Evolutionary conservation across 2,329 filamentous ascomycete species (phyloP).

Genomic region (Harringtonia aguacate): DNA sequence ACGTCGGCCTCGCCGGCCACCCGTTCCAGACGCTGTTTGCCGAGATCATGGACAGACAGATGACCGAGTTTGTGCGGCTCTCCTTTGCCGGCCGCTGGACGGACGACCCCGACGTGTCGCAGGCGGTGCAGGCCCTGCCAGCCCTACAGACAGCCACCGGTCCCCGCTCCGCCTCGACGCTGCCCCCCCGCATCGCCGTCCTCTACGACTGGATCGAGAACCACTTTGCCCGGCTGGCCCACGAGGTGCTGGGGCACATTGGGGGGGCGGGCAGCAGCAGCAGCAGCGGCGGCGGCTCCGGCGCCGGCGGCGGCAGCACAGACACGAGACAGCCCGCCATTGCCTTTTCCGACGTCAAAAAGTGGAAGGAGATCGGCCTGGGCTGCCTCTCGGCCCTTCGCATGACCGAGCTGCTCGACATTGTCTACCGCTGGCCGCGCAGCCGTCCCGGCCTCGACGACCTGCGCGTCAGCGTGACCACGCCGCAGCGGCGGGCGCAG

Average conservation of each 20-base stretch:
- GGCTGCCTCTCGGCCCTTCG: slow-evolving; percentile 58
- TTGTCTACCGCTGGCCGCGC: slow-evolving; percentile 63
- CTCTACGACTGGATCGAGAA: slow-evolving; percentile 60
- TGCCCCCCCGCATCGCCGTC: slow-evolving; percentile 37
- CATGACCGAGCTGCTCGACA: slow-evolving; percentile 66
- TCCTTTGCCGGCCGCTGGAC: slow-evolving; percentile 55
- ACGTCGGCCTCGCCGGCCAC: slow-evolving; percentile 59
- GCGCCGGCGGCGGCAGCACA: too few relatives aligned
- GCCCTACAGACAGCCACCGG: too few relatives aligned
- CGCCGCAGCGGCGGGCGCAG: slow-evolving; percentile 55
- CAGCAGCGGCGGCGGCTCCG: too few relatives aligned
- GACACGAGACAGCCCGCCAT: too few relatives aligned
- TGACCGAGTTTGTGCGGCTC: slow-evolving; percentile 50
- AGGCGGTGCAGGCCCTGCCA: too few relatives aligned
- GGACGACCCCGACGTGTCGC: slow-evolving; percentile 6
- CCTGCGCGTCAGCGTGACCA: slow-evolving; percentile 58
- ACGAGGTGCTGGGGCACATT: slow-evolving; percentile 43
- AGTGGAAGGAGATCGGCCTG: slow-evolving; percentile 61
- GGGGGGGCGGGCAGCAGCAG: slow-evolving; percentile 20
- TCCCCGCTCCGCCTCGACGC: slow-evolving; percentile 2
- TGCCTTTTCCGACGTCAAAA: slow-evolving; percentile 47
- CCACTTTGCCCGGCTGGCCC: slow-evolving; percentile 52
- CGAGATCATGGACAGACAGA: slow-evolving; percentile 55
- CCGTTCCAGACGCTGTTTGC: slow-evolving; percentile 61
- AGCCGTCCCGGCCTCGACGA: slow-evolving; percentile 65